Conservation (phyloP, 2,329 filamentous ascomycete species). For the Amauroascus niger region DNA sequence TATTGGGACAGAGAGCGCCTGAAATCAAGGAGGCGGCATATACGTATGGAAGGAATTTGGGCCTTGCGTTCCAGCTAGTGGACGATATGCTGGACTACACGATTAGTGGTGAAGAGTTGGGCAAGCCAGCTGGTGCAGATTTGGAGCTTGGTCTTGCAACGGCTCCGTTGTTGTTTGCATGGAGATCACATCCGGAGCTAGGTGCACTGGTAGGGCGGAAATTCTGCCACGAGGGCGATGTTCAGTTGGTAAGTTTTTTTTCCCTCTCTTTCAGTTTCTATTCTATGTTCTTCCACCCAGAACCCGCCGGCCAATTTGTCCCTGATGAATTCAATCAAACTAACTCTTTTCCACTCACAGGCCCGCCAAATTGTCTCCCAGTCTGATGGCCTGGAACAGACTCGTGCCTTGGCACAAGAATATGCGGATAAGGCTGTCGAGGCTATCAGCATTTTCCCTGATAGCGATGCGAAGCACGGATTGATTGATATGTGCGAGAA, state of each 20-base stretch:
- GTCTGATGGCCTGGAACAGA: slow-evolving; percentile 85
- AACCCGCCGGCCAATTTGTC: no score
- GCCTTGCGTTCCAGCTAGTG: slow-evolving; percentile 90
- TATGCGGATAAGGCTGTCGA: slow-evolving; percentile 81
- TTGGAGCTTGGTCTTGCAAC: slow-evolving; percentile 88
- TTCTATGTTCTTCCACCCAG: not conserved
- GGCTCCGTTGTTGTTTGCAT: slow-evolving; percentile 87
- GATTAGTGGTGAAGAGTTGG: slow-evolving; percentile 68
- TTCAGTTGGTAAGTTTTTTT: slow-evolving; percentile 67
- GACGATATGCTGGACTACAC: slow-evolving; percentile 99
- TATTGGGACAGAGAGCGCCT: slow-evolving; percentile 67
- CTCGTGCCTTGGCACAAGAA: slow-evolving; percentile 76
- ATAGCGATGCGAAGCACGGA: slow-evolving; percentile 89
- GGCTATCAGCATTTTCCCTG: slow-evolving; percentile 74
- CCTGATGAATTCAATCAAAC: no score
- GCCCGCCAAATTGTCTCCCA: slow-evolving; percentile 74
- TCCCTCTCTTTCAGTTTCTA: not conserved
- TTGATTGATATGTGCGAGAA: slow-evolving; percentile 90
- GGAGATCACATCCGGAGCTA: slow-evolving; percentile 77
- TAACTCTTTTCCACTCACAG: slow-evolving; percentile 38
- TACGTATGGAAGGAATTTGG: slow-evolving; percentile 82
- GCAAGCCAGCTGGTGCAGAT: slow-evolving; percentile 91
- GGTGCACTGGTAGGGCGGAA: slow-evolving; percentile 85
- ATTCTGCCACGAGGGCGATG: slow-evolving; percentile 74
- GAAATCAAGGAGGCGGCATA: slow-evolving; percentile 87